Evolutionary conservation across 1,284 basidiomycete species (phyloP), one percentile per base, ranked within the genome.

Genomic region (Ceratobasidium sp.): DNA sequence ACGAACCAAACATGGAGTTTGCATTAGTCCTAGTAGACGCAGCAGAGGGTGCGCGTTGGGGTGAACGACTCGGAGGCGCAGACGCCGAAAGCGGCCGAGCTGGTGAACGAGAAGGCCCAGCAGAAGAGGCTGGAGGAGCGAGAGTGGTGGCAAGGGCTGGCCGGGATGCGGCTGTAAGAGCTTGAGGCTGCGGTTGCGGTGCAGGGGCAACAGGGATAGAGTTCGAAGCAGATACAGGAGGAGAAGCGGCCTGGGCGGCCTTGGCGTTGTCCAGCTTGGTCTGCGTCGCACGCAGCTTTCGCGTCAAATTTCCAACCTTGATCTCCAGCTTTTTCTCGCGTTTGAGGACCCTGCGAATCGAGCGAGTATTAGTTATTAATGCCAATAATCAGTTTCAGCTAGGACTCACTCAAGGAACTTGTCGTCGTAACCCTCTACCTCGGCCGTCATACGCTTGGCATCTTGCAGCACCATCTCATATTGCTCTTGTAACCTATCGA

Each of bases 251-350:
- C 28, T 74, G 71, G 17, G 71, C 23, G 33, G 61, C 59, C 23
- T 74, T 74, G 23, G 71, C 61, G 28, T n/a, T 54, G 40, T 74
- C 71, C 48, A 74, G 33, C 48, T 74, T 74, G 61, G 71, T 33
- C 38, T 74, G 71, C 42, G 71, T 74, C 44, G 71, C 71, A 46
- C 71, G 71, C 59, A 74, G 33, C 48, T 74, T 69, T 12, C 78
- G 71, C 9, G 78, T 79, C n/a, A 79, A 50, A n/a, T 76, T 79
- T 28, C 68, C 73, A 56, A 79, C 78, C 57, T 79, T 79, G 71
- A 68, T 59, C 48, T 79, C 71, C 15, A 79, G 73, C 48, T 77
- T 79, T 59, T 79, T 79, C 44, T 75, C 64, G 28, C 74, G 65
- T 44, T 79, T 79, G 54, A 79, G 48, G 10, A 79, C 78, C 46